Conservation (phyloP, 331 rosid genomes). For the Phaseolus coccineus region DNA sequence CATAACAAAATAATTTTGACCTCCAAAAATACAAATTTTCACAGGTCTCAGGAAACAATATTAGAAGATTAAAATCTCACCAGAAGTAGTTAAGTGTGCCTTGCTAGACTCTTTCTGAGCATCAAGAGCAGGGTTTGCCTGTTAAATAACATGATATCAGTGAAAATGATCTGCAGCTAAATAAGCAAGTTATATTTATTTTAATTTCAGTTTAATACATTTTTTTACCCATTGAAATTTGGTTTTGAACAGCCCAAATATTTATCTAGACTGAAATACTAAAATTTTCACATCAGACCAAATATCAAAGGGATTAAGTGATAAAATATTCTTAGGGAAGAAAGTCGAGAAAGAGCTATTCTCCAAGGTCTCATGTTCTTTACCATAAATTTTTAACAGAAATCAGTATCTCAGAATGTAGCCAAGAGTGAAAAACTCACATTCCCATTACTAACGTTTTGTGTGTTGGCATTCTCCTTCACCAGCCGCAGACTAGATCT, state of each 20-base stretch:
- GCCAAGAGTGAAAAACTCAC: conserved; percentile 54
- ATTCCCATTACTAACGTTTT: conserved; percentile 62
- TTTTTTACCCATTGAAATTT: background rate
- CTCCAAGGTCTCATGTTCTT: background rate
- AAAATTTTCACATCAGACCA: background rate
- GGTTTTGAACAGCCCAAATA: background rate
- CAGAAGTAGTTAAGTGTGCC: conserved; percentile 50
- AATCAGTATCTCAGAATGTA: conserved; percentile 4
- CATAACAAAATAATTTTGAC: background rate
- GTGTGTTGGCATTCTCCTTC: conserved; percentile 55
- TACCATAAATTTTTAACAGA: conserved; percentile 25
- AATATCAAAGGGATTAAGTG: background rate
- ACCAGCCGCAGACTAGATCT: conserved; percentile 55
- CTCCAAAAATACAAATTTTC: conserved; percentile 6
- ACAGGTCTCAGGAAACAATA: background rate
- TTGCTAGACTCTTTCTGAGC: conserved; percentile 56
- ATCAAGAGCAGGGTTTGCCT: conserved; percentile 58
- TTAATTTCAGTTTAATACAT: background rate
- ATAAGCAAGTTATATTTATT: conserved; percentile 13
- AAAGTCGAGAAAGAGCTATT: conserved; percentile 19
- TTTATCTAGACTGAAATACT: background rate
- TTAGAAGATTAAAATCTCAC: conserved; percentile 49
- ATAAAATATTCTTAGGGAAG: background rate
- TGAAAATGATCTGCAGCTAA: conserved; percentile 8
- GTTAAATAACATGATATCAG: conserved; percentile 46